Percentiles rank a stretch among this genome's conserved stretches.
phyloP scores from a whole-genome alignment of 176 grass and related monocot species.

The Puccinellia tenuiflora region DNA sequence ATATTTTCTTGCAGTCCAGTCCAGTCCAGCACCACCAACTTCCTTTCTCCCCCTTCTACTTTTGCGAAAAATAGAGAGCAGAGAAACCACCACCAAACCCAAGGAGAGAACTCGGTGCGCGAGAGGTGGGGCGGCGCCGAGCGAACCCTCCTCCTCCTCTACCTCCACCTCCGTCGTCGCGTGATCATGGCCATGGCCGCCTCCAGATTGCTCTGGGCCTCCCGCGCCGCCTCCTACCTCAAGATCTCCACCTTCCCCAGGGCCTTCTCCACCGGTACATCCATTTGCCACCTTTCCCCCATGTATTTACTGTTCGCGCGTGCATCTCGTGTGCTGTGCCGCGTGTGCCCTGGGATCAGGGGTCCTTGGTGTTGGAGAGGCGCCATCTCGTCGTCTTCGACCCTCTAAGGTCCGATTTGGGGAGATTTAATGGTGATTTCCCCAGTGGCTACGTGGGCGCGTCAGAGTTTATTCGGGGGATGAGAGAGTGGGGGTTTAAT shows the following conservation, averaged over 20 bases:
- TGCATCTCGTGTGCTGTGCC: background rate
- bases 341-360: background rate
- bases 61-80: background rate
- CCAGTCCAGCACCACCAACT: slow-evolving; percentile 15
- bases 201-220: slow-evolving; percentile 83
- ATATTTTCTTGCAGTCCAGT: background rate
- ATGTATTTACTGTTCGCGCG: background rate
- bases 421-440: background rate
- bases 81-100: slow-evolving; percentile 19
- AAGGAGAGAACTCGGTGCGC: background rate
- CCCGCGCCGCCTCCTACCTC: slow-evolving; percentile 79
- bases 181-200: slow-evolving; percentile 42
- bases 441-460: background rate
- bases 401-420: background rate
- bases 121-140: slow-evolving; percentile 22
- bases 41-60: background rate
- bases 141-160: background rate
- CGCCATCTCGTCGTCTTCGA: background rate
- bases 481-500: background rate
- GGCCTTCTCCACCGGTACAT: slow-evolving; percentile 75
- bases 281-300: background rate
- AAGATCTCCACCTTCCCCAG: slow-evolving; percentile 81
- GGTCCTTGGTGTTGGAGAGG: background rate
- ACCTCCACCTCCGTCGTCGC: background rate
- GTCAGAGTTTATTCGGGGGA: background rate